A percentile compares a stretch with the other conserved stretches of the same genome.
These are phyloP conservation scores for Penicillium sp. DNA, from an alignment of 2,329 filamentous ascomycete genomes.

Conservation along the genomic window DNA sequence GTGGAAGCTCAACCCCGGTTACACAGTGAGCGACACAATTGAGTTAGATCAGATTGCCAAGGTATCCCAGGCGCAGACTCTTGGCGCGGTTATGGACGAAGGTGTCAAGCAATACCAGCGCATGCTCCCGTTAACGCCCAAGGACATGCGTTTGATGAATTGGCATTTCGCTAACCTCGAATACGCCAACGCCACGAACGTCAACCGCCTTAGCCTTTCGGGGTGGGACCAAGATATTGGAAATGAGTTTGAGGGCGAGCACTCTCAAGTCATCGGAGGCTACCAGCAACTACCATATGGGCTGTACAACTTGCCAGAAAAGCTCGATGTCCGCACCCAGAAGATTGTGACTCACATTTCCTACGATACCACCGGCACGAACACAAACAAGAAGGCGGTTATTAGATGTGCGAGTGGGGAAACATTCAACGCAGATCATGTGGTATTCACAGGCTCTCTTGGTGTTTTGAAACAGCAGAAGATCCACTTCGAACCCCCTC, in stretches of 20 bases:
- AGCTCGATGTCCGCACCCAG: slow-evolving; percentile 74
- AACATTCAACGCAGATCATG: slow-evolving; percentile 76
- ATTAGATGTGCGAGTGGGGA: slow-evolving; percentile 79
- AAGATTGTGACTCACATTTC: slow-evolving; percentile 74
- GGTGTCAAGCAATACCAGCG: slow-evolving; percentile 85
- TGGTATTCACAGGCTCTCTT: slow-evolving; percentile 88
- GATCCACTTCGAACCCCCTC: slow-evolving; percentile 81
- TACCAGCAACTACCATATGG: slow-evolving; percentile 93
- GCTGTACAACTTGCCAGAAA: slow-evolving; percentile 73
- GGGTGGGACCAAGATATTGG: slow-evolving; percentile 98
- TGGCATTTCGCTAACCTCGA: slow-evolving; percentile 99
- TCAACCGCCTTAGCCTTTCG: slow-evolving; percentile 81
- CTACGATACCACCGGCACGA: slow-evolving; percentile 50
- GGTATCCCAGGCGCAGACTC: slow-evolving; percentile 65
- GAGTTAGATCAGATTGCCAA: slow-evolving; percentile 69
- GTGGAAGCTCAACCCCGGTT: slow-evolving; percentile 71
- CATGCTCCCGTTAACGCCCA: slow-evolving; percentile 78
- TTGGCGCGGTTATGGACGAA: slow-evolving; percentile 89
- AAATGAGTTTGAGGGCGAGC: slow-evolving; percentile 94
- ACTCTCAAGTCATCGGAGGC: slow-evolving; percentile 89
- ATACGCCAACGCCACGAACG: slow-evolving; percentile 91
- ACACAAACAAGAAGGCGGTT: slow-evolving; percentile 52
- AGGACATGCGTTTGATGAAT: slow-evolving; percentile 88
- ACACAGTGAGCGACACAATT: slow-evolving; percentile 66
- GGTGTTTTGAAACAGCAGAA: slow-evolving; percentile 82